Evolutionary conservation across 2,329 filamentous ascomycete species (phyloP), one percentile per base, ranked within the genome.

Genomic region (Pseudogymnoascus verrucosus): DNA sequence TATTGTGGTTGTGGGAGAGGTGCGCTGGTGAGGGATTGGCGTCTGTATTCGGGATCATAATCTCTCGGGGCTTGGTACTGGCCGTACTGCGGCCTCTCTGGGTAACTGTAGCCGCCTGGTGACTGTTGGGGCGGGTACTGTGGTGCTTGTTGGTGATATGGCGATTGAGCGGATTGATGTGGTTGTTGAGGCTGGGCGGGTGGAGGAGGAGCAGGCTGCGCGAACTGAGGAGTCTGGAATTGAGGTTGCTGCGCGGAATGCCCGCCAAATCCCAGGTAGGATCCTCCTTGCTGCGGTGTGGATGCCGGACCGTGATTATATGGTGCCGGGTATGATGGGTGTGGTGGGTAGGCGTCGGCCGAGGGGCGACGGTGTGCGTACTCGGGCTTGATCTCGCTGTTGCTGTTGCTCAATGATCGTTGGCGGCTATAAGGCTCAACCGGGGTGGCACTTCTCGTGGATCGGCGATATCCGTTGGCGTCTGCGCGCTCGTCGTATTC

Each of bases 401-500:
- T 84, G 60, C 83, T 82, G 69, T 84, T 85, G 71, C 85, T 88
- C 36, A 81, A 77, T 5, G 86, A 88, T 51, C 86, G 81, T 3
- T 82, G 82, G 19, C 84, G 83, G 62, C 67, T 68, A 8, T 65
- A 66, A 4, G 65, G 63, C 36, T 66, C 66, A 19, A 65, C 65
- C 51, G 70, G 66, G 14, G 72, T 69, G 7, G 65, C 64, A 12
- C 69, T 67, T 36, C 71, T 76, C 40, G 76, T 73, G 63, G 74
- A 72, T 19, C 76, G 73, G 14, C 70, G 62, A 65, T 84, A 88
- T 5, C 84, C 83, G n/a, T 90, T 86, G 72, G 87, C 89, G 21
- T 89, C 85, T 68, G 85, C 64, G 4, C 79, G 77, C 61, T 79
- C 80, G 12, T 78, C 77, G 59, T 73, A 76, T 59, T 79, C 78